Evolutionary conservation across 164 flowering plant species (phyloP).

Genomic region (Malania oleifera): DNA sequence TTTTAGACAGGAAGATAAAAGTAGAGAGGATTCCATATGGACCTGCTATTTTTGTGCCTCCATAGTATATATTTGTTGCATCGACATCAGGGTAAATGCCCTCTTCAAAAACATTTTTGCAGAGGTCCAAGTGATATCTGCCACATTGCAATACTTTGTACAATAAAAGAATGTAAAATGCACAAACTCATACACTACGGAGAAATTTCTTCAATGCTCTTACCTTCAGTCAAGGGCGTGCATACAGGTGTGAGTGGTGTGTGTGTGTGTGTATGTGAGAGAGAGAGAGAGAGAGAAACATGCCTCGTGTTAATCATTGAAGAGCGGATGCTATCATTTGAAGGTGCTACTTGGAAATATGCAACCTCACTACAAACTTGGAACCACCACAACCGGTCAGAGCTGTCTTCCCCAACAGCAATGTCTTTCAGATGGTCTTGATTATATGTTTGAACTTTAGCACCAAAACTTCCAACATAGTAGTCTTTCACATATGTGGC

Average conservation of each 20-base stretch:
- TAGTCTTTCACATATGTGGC: conserved; percentile 75
- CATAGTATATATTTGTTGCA: conserved; percentile 80
- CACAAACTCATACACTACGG: conserved; percentile 1
- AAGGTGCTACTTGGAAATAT: conserved; percentile 91
- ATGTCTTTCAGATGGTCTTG: conserved; percentile 60
- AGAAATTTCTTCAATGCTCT: not conserved
- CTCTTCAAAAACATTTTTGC: conserved; percentile 89
- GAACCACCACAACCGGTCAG: conserved; percentile 92
- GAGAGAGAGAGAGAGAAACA: conserved; percentile 12
- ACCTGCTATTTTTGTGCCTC: conserved; percentile 92
- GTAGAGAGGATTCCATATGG: conserved; percentile 1
- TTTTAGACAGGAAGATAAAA: not conserved
- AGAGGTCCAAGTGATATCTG: conserved; percentile 96
- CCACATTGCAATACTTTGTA: conserved; percentile 4
- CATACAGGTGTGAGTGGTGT: too few species aligned
- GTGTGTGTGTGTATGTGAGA: too few species aligned
- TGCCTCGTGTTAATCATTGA: conserved; percentile 67
- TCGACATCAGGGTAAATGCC: conserved; percentile 80
- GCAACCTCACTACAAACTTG: conserved; percentile 99
- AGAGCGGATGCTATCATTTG: conserved; percentile 87
- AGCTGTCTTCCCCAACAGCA: conserved; percentile 29
- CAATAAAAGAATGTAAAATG: not conserved
- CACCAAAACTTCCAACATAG: conserved; percentile 47
- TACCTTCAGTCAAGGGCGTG: too few species aligned
- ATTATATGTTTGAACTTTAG: conserved; percentile 48